Conservation (phyloP, 371 early-diverging fungal species). For the Mortierella sp. region DNA sequence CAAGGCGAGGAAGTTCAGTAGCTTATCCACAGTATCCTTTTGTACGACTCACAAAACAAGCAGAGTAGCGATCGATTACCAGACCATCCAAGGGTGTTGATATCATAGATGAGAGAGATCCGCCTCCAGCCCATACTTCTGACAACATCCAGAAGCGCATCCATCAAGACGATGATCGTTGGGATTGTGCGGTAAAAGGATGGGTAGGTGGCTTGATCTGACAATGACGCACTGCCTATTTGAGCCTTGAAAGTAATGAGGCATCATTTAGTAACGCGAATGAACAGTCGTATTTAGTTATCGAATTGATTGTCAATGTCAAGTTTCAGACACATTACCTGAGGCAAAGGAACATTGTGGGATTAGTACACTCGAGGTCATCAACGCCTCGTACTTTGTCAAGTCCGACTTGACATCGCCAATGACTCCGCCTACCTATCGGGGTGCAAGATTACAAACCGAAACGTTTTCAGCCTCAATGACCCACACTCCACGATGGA, state of each 20-base stretch:
- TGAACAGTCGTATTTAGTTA: not conserved
- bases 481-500: not conserved
- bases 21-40: not conserved
- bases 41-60: not conserved
- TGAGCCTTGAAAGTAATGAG: slow-evolving; percentile 28
- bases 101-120: slow-evolving; percentile 62
- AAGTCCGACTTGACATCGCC: slow-evolving; percentile 68
- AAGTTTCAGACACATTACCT: slow-evolving; percentile 16
- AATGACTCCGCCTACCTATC: slow-evolving; percentile 66
- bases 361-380: slow-evolving; percentile 66
- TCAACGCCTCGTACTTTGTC: slow-evolving; percentile 67
- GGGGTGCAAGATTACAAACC: not conserved
- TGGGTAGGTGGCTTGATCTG: not conserved
- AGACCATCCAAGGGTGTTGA: slow-evolving; percentile 60
- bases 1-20: not conserved
- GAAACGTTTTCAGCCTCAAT: not conserved
- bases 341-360: slow-evolving; percentile 71
- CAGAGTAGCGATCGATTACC: not conserved
- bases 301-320: not conserved
- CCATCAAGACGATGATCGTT: slow-evolving; percentile 63
- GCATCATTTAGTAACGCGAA: slow-evolving; percentile 62
- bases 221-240: not conserved
- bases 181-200: slow-evolving; percentile 65
- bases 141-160: slow-evolving; percentile 65
- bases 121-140: slow-evolving; percentile 63